These are phyloP conservation scores for Eimeria brunetti DNA, from an alignment of 169 alveolate species.

Conservation along the genomic window DNA sequence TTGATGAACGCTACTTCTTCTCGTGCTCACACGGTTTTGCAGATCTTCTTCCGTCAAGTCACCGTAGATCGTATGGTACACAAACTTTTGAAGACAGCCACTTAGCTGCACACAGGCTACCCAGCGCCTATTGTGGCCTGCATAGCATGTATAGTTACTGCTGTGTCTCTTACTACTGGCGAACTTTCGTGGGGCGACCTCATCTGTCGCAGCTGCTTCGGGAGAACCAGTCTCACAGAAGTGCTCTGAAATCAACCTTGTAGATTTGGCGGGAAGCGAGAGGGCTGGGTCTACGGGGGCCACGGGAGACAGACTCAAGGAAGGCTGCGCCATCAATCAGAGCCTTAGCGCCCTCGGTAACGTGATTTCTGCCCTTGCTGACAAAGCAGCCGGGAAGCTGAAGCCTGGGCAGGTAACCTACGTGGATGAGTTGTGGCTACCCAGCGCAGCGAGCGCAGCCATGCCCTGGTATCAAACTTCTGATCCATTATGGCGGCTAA, in stretches of 20 bases:
- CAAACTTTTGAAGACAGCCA: not conserved
- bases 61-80: constrained; percentile 46
- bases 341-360: constrained; percentile 91
- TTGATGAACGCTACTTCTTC: constrained; percentile 94
- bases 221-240: constrained; percentile 80
- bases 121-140: not conserved
- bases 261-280: constrained; percentile 97
- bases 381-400: constrained; percentile 90
- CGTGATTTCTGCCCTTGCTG: constrained; percentile 93
- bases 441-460: no score
- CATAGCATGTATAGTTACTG: not conserved
- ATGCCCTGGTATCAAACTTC: not conserved
- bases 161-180: not conserved
- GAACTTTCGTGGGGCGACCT: not conserved
- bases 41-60: constrained; percentile 90
- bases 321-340: constrained; percentile 95
- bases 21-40: constrained; percentile 95
- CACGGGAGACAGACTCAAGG: constrained; percentile 94
- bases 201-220: constrained; percentile 91
- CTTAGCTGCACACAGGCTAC: not conserved
- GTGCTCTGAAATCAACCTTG: constrained; percentile 95
- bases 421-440: not conserved
- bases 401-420: constrained; percentile 82
- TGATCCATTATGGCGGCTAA: not conserved
- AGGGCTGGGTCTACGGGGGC: constrained; percentile 95